Evolutionary conservation across 805 yeast genomes (phyloP), one percentile per base, ranked within the genome.

Genomic region (Millerozyma miso): DNA sequence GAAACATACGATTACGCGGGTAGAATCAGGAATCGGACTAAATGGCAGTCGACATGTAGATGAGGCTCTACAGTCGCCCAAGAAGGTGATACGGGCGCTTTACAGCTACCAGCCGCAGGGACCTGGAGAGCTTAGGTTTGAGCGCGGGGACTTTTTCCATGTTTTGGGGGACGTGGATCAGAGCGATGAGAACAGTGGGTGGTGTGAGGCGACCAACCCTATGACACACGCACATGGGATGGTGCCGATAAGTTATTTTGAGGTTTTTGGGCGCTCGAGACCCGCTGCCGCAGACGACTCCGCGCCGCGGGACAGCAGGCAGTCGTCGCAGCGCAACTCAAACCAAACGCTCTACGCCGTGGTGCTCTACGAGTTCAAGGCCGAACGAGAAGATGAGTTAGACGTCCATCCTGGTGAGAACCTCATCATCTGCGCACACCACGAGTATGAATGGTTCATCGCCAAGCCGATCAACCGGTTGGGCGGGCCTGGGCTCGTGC

Each of bases 401-500:
- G 83, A 84, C 49, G 88, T 91, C 2, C 58, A 63, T 20, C 86
- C 86, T 1, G 97, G 97, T 32, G 99, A 93, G 55, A 84, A 86
- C 54, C 76, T 93, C 48, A 86, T 90, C 23, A 80, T 95, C 10
- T 91, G 97, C 65, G 99, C 99, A 2, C 97, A 91, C 63, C 95
- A 91, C 58, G 89, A 88, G 43, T 85, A 74, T 50, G 99, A 95
- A 66, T 93, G 99, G 99, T 90, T 89, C 54, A 93, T 93, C 46
- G 98, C 97, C 4, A 93, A 93, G 61, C 97, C 97, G 12, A 86
- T 93, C 35, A 95, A 91, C 46, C 73, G 97, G 42, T 71, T 93
- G 32, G 98, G 99, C 19, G 99, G 97, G 0, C 98, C 98, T 0
- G 99, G 99, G 1, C 73, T 93, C 37, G 95, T 93, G 5, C 99